A percentile compares a stretch with the other conserved stretches of the same genome.
phyloP scores from a whole-genome alignment of 1,139 yeast genomes.

The Candida frijolesensis region DNA sequence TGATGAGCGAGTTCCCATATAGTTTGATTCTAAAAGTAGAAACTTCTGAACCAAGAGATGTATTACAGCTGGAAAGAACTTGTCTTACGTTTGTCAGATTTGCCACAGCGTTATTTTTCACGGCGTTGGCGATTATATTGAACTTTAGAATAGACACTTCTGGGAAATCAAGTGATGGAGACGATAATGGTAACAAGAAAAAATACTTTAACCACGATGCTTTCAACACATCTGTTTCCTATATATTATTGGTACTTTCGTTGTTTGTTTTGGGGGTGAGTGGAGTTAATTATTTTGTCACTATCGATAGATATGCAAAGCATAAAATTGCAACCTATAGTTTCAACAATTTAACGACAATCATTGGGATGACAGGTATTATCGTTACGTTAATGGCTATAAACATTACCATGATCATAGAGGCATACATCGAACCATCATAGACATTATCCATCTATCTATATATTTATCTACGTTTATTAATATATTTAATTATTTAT shows the following conservation, averaged over 20 bases:
- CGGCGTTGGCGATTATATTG: slow-evolving; percentile 54
- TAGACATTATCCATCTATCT: neutral
- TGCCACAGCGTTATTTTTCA: slow-evolving; percentile 49
- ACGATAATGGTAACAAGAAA: slow-evolving; percentile 12
- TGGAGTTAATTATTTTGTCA: slow-evolving; percentile 46
- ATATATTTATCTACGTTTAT: neutral
- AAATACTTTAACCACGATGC: slow-evolving; percentile 16
- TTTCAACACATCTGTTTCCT: slow-evolving; percentile 39
- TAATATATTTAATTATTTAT: neutral
- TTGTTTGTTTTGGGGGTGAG: slow-evolving; percentile 42
- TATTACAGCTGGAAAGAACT: slow-evolving; percentile 62
- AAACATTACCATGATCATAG: slow-evolving; percentile 44
- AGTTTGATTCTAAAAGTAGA: slow-evolving; percentile 41
- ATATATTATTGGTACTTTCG: slow-evolving; percentile 43
- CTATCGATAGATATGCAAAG: slow-evolving; percentile 47
- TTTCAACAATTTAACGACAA: slow-evolving; percentile 39
- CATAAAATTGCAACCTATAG: slow-evolving; percentile 45
- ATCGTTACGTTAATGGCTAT: slow-evolving; percentile 48
- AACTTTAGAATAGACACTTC: slow-evolving; percentile 49
- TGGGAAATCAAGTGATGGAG: slow-evolving; percentile 11
- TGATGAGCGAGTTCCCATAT: slow-evolving; percentile 18
- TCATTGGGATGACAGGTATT: slow-evolving; percentile 35
- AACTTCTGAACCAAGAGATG: slow-evolving; percentile 63
- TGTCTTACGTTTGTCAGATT: slow-evolving; percentile 56
- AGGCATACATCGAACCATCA: slow-evolving; percentile 26